phyloP scores from a whole-genome alignment of 1,284 basidiomycete species.

The Schizophyllum amplum region DNA sequence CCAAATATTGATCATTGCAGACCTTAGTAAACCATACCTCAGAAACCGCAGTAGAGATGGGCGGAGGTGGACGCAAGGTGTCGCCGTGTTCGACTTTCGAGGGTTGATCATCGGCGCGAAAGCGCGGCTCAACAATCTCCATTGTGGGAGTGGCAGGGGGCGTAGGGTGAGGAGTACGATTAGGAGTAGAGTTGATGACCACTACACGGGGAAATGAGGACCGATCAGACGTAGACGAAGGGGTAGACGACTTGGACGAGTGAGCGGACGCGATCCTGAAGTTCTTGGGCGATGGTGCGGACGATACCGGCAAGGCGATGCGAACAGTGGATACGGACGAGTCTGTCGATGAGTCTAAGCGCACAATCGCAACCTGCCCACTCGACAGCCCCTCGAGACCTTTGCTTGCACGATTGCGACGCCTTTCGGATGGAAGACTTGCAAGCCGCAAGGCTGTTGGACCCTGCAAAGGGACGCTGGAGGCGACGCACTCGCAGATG shows the following conservation, averaged over 20 bases:
- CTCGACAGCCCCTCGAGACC: not conserved
- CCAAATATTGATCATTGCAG: too few species aligned
- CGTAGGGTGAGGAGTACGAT: slow-evolving; percentile 30
- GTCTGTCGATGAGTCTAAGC: not conserved
- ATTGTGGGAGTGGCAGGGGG: slow-evolving; percentile 25
- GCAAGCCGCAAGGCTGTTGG: not conserved
- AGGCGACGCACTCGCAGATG: not conserved
- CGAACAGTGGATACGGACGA: not conserved
- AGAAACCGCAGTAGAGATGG: not conserved
- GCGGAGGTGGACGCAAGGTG: not conserved
- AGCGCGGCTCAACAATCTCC: not conserved
- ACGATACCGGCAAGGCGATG: not conserved
- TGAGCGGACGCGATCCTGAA: not conserved
- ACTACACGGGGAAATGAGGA: slow-evolving; percentile 21
- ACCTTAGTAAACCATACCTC: too few species aligned
- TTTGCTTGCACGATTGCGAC: not conserved
- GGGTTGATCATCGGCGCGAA: not conserved
- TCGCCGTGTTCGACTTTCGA: not conserved
- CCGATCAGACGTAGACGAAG: not conserved
- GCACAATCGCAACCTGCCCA: not conserved
- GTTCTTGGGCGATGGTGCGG: slow-evolving; percentile 7
- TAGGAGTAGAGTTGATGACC: slow-evolving; percentile 30
- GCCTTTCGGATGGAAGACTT: not conserved
- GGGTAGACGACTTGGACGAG: slow-evolving; percentile 8
- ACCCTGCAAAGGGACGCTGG: not conserved